Evolutionary conservation across 2,329 filamentous ascomycete species (phyloP).

Genomic region (Penicillium sp.): DNA sequence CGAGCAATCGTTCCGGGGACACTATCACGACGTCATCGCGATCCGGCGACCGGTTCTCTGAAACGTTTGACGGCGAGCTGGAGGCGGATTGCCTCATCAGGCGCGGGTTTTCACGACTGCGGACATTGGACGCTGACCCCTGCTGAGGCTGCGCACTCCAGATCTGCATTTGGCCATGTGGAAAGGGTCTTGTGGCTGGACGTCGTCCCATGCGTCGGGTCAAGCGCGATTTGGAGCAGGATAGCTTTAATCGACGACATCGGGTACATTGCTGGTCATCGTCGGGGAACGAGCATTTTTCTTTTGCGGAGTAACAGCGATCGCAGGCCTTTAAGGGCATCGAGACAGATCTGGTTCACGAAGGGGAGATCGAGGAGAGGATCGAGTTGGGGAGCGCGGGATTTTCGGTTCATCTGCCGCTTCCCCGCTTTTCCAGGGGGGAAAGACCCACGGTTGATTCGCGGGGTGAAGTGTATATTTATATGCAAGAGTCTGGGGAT

Average conservation of each 20-base stretch:
- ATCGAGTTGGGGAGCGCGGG: not conserved
- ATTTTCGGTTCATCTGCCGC: constrained; percentile 3
- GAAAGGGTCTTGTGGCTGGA: constrained; percentile 11
- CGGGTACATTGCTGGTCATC: constrained; percentile 15
- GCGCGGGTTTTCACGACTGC: constrained; percentile 1
- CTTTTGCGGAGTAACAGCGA: constrained; percentile 16
- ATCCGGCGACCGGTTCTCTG: constrained; percentile 5
- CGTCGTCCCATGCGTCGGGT: constrained; percentile 17
- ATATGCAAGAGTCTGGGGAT: no score
- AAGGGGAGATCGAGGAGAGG: not conserved
- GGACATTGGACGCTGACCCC: constrained; percentile 6
- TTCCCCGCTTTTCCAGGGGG: constrained; percentile 5
- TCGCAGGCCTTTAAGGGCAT: constrained; percentile 19
- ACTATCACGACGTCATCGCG: constrained; percentile 4
- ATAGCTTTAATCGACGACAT: constrained; percentile 18
- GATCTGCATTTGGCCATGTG: constrained; percentile 14
- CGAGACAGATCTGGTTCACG: not conserved
- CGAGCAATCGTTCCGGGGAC: constrained; percentile 17
- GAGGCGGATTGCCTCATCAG: constrained; percentile 1
- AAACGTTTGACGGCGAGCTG: constrained; percentile 3
- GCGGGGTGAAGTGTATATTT: no score
- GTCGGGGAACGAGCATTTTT: constrained; percentile 16
- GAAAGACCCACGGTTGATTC: no score
- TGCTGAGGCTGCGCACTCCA: constrained; percentile 12
- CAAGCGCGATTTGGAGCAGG: constrained; percentile 13